Percentiles rank a stretch among this genome's conserved stretches.
phyloP scores from a whole-genome alignment of 257 asterid genomes.

The Thymus mandschuricus region DNA sequence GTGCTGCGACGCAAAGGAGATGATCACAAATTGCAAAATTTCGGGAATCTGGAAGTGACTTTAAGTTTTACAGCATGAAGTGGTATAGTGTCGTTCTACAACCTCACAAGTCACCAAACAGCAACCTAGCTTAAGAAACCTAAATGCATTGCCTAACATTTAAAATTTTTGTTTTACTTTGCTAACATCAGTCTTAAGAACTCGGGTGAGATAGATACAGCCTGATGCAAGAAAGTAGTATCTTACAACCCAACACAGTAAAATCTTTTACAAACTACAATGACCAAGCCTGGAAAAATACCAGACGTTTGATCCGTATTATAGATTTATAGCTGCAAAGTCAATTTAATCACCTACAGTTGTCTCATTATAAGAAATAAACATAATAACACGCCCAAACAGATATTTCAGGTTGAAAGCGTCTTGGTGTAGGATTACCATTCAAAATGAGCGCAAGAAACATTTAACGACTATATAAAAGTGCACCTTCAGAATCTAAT shows the following conservation, averaged over 20 bases:
- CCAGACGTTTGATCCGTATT: background rate
- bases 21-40: slow-evolving; percentile 7
- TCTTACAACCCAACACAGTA: background rate
- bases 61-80: background rate
- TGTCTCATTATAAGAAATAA: background rate
- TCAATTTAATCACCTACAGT: background rate
- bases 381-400: background rate
- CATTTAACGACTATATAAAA: background rate
- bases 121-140: too few relatives aligned
- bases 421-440: background rate
- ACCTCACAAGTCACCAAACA: slow-evolving; percentile 18
- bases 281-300: background rate
- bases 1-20: background rate
- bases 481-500: background rate
- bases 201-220: background rate
- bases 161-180: background rate
- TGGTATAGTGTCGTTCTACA: slow-evolving; percentile 3
- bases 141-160: too few relatives aligned
- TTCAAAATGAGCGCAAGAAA: background rate
- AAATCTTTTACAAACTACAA: background rate
- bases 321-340: background rate
- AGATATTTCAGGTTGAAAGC: background rate
- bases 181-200: slow-evolving; percentile 3
- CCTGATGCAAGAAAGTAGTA: background rate
- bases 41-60: background rate